Evolutionary conservation across 2,329 filamentous ascomycete species (phyloP).

Genomic region (Colletotrichum lindemuthianum): DNA sequence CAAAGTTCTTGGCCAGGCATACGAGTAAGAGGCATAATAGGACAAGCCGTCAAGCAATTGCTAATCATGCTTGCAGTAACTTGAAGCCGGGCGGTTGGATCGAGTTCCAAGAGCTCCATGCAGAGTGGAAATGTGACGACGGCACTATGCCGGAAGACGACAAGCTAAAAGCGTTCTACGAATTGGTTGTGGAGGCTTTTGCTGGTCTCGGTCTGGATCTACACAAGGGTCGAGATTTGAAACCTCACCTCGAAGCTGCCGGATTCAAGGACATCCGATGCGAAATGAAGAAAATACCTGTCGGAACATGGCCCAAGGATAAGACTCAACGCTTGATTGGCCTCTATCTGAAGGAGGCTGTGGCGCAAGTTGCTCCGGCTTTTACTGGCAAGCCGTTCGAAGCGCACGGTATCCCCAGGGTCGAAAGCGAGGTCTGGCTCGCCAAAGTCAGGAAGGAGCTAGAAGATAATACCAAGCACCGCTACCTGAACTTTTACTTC

Average conservation of each 20-base stretch:
- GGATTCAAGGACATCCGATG: conserved; percentile 58
- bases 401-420: conserved; percentile 47
- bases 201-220: conserved; percentile 45
- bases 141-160: conserved; percentile 54
- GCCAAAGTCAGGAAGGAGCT: conserved; percentile 46
- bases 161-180: conserved; percentile 44
- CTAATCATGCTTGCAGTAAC: conserved; percentile 43
- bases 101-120: conserved; percentile 59
- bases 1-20: conserved; percentile 54
- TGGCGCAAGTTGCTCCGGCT: conserved; percentile 53
- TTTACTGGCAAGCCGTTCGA: conserved; percentile 53
- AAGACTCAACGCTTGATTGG: conserved; percentile 52
- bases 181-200: conserved; percentile 41
- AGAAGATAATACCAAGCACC: conserved; percentile 49
- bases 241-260: conserved; percentile 47
- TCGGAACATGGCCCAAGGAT: conserved; percentile 56
- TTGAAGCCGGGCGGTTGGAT: conserved; percentile 61
- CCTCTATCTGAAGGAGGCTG: conserved; percentile 54
- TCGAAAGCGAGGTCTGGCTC: conserved; percentile 48
- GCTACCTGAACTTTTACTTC: conserved; percentile 55
- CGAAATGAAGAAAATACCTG: conserved; percentile 55
- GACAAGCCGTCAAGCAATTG: conserved; percentile 40
- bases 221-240: conserved; percentile 47
- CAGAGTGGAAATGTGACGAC: conserved; percentile 54
- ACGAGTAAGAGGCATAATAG: conserved; percentile 35